A percentile compares a stretch with the other conserved stretches of the same genome.
phyloP scores from a whole-genome alignment of 1,284 basidiomycete species.

The Ustilago xerochloae region DNA sequence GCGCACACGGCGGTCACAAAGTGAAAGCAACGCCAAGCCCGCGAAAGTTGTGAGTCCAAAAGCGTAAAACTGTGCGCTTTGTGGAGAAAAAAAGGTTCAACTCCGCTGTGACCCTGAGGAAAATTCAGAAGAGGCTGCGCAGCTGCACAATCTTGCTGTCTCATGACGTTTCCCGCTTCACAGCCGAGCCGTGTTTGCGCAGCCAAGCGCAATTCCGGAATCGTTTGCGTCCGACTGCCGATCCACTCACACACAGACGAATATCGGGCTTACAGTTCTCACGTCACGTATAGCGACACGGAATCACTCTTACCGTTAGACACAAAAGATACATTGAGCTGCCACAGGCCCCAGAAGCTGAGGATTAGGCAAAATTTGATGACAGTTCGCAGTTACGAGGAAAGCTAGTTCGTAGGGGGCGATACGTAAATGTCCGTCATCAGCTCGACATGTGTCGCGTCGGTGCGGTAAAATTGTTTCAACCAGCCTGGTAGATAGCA shows the following conservation, averaged over 20 bases:
- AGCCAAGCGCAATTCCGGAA: background rate
- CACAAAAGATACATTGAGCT: no score
- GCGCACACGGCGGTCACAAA: background rate
- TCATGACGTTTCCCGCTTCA: background rate
- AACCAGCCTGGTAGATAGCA: slow-evolving; percentile 57
- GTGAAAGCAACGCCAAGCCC: background rate
- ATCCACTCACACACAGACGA: no score
- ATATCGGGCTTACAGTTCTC: no score
- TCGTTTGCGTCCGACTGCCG: no score
- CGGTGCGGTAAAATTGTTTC: background rate
- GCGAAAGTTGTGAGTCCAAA: no score
- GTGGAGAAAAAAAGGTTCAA: background rate
- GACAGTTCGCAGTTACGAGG: no score
- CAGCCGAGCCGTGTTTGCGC: background rate
- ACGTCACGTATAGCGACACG: no score
- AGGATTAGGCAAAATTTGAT: no score
- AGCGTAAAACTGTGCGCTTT: background rate
- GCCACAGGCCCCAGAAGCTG: no score
- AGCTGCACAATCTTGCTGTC: background rate
- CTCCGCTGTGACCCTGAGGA: background rate
- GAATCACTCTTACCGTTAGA: no score
- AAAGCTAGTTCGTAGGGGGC: background rate
- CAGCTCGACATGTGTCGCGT: background rate
- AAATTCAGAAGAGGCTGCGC: background rate
- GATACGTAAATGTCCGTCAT: background rate